phyloP scores from a whole-genome alignment of 2,329 filamentous ascomycete species.

The Alternaria sp. region DNA sequence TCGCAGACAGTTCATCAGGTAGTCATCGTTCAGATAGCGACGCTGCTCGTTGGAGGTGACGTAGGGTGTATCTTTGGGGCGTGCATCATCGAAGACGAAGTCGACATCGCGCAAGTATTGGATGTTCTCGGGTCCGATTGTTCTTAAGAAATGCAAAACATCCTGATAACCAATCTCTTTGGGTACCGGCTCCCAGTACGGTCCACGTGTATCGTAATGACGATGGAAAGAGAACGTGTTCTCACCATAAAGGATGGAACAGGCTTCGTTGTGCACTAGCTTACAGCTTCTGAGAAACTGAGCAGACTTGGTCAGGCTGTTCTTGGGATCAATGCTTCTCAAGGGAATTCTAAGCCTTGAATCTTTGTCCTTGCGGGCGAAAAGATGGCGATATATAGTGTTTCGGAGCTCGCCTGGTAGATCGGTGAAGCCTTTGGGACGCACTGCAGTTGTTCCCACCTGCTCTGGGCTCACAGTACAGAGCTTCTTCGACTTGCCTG shows the following conservation, averaged over 20 bases:
- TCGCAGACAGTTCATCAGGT: constrained; percentile 57
- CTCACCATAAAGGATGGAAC: constrained; percentile 60
- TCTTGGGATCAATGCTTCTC: background rate
- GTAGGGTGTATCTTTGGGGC: constrained; percentile 52
- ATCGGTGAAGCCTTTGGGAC: constrained; percentile 34
- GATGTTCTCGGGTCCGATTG: constrained; percentile 59
- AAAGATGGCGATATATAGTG: constrained; percentile 56
- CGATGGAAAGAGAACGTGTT: constrained; percentile 59
- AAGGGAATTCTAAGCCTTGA: constrained; percentile 48
- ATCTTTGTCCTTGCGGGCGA: constrained; percentile 45
- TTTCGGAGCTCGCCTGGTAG: constrained; percentile 58
- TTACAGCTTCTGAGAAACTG: constrained; percentile 59
- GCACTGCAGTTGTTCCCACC: background rate
- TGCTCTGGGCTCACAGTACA: background rate
- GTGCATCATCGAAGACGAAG: constrained; percentile 58
- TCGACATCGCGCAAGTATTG: constrained; percentile 57
- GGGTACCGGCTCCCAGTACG: constrained; percentile 53
- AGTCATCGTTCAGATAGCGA: constrained; percentile 59
- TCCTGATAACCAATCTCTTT: constrained; percentile 60
- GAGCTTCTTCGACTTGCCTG: constrained; percentile 20
- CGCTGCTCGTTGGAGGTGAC: constrained; percentile 53
- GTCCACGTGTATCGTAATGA: constrained; percentile 47
- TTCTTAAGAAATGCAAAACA: constrained; percentile 55
- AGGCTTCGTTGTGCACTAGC: constrained; percentile 56
- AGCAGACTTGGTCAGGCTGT: constrained; percentile 53